phyloP scores from a whole-genome alignment of 192 early-diverging fungal species.

The Coemansia sp. region DNA sequence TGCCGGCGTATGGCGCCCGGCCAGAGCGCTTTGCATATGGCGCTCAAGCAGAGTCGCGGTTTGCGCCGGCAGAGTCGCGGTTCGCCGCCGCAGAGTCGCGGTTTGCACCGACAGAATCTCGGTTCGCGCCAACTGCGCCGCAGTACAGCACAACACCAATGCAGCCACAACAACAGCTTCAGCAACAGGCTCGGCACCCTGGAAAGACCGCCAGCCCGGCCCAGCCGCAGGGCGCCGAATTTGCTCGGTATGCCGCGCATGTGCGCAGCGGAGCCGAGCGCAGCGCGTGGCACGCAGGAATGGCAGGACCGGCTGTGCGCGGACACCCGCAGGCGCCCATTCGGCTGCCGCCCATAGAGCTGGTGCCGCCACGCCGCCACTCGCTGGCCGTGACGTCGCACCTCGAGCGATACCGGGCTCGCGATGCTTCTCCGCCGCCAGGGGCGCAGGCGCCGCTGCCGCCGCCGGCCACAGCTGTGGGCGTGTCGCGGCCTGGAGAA shows the following conservation, averaged over 20 bases:
- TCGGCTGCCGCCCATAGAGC: slow-evolving; percentile 48
- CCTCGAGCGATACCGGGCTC: slow-evolving; percentile 49
- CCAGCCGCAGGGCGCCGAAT: background rate
- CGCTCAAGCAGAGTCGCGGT: background rate
- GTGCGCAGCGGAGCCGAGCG: background rate
- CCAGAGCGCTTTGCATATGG: background rate
- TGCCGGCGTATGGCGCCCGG: background rate
- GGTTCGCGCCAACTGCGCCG: background rate
- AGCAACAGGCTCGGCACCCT: background rate
- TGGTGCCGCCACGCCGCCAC: slow-evolving; percentile 46
- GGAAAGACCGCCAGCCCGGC: background rate
- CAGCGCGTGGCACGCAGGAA: background rate
- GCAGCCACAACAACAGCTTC: slow-evolving; percentile 3
- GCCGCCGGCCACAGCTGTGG: background rate
- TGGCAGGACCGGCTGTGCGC: background rate
- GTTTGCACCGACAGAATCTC: background rate
- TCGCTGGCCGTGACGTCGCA: slow-evolving; percentile 54
- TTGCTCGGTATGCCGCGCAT: background rate
- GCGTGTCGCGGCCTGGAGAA: background rate
- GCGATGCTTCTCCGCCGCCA: slow-evolving; percentile 37
- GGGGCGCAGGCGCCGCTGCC: slow-evolving; percentile 4
- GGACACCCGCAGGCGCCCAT: slow-evolving; percentile 7
- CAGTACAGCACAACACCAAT: background rate
- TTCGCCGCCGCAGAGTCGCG: background rate
- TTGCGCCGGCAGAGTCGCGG: background rate